These are phyloP conservation scores for Stachybotrys echinatus DNA, from an alignment of 2,329 filamentous ascomycete genomes.

Conservation along the genomic window DNA sequence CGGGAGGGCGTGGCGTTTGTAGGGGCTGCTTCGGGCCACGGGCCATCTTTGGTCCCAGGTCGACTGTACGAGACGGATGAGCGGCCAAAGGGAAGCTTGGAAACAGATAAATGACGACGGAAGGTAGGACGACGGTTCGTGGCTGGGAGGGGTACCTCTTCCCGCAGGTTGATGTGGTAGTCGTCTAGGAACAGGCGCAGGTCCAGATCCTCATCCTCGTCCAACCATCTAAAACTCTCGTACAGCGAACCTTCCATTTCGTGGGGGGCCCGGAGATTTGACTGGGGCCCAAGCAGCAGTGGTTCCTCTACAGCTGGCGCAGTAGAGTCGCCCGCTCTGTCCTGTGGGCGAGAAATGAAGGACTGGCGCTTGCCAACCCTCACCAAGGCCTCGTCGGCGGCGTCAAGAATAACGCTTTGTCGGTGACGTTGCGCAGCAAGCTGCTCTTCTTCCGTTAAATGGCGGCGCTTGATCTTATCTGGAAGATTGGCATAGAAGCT, in stretches of 20 bases:
- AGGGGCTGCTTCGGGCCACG: conserved; percentile 8
- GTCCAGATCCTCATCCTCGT: conserved; percentile 68
- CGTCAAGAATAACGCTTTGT: conserved; percentile 30
- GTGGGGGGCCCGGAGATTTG: conserved; percentile 3
- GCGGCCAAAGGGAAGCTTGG: conserved; percentile 59
- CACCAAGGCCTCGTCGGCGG: conserved; percentile 19
- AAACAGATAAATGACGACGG: conserved; percentile 67
- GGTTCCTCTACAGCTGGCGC: conserved; percentile 5
- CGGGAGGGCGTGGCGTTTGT: background rate
- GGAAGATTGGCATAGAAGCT: conserved; percentile 67
- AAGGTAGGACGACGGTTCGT: conserved; percentile 55
- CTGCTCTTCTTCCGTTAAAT: conserved; percentile 70
- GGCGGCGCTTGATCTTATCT: conserved; percentile 64
- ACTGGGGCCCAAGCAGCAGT: conserved; percentile 5
- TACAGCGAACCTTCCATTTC: conserved; percentile 49
- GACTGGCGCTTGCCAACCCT: conserved; percentile 17
- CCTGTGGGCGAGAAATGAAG: background rate
- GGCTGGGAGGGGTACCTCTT: conserved; percentile 36
- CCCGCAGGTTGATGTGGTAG: conserved; percentile 60
- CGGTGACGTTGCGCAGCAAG: conserved; percentile 40
- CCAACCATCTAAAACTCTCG: conserved; percentile 68
- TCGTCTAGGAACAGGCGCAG: conserved; percentile 62
- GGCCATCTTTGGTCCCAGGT: conserved; percentile 37
- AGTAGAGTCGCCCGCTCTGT: background rate
- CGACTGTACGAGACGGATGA: conserved; percentile 44